Evolutionary conservation across 345 rosid species (phyloP).

Genomic region (Salix arbutifolia): DNA sequence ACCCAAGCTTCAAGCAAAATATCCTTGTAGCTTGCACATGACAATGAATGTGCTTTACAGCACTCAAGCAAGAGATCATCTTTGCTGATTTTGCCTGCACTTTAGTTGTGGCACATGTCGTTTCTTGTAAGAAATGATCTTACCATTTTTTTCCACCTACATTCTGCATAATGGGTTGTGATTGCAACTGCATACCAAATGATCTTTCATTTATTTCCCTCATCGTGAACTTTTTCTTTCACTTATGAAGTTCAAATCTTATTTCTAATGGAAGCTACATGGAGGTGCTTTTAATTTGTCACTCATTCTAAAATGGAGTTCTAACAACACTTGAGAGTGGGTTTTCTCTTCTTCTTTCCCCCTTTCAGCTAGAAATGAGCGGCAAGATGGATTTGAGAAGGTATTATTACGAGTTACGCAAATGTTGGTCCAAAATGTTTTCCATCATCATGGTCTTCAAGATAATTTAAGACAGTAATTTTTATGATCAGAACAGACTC

Average conservation of each 20-base stretch:
- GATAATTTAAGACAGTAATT: not conserved
- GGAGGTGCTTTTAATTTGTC: not conserved
- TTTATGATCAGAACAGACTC: not conserved
- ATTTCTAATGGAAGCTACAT: not conserved
- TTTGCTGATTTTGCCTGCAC: not conserved
- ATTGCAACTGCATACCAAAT: not conserved
- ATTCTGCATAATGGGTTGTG: not conserved
- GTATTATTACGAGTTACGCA: not conserved
- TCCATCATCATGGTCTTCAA: not conserved
- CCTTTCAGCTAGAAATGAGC: not conserved
- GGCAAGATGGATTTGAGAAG: not conserved
- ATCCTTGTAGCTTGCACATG: not conserved
- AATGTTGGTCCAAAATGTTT: not conserved
- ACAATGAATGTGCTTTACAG: not conserved
- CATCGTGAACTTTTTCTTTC: not conserved
- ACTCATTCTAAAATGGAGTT: no score
- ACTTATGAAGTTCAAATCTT: not conserved
- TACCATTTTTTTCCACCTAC: not conserved
- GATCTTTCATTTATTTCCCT: not conserved
- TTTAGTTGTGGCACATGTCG: not conserved
- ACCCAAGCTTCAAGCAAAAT: not conserved
- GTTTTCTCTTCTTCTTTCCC: not conserved
- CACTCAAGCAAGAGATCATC: not conserved
- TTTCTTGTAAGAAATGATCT: not conserved
- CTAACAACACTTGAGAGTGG: not conserved